A percentile compares a stretch with the other conserved stretches of the same genome.
Evolutionary conservation across 2,329 filamentous ascomycete species (phyloP).

Genomic region (Hypoxylon sp.): DNA sequence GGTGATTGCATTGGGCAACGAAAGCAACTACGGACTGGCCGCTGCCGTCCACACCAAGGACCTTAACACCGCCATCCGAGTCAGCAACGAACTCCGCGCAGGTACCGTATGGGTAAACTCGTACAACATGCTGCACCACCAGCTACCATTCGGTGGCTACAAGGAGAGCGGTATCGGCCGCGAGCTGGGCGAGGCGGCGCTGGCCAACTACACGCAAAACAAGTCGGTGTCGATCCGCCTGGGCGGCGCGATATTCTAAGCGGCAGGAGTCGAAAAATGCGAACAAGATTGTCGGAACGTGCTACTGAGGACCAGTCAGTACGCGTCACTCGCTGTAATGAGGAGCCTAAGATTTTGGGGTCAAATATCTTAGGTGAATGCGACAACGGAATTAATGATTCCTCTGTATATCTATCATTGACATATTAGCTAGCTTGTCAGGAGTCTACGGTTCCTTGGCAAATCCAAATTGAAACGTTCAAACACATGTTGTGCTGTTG

Average conservation of each 20-base stretch:
- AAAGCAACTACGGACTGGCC: constrained; percentile 83
- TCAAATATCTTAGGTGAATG: constrained; percentile 15
- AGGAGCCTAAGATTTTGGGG: constrained; percentile 10
- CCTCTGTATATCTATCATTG: constrained; percentile 24
- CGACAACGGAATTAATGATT: constrained; percentile 21
- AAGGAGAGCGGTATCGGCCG: constrained; percentile 84
- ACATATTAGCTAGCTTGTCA: constrained; percentile 20
- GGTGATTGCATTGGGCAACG: constrained; percentile 79
- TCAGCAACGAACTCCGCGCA: constrained; percentile 79
- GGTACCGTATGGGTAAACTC: constrained; percentile 72
- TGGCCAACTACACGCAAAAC: constrained; percentile 75
- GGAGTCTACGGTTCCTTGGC: constrained; percentile 11
- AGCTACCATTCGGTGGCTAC: constrained; percentile 63
- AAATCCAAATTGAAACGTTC: constrained; percentile 18
- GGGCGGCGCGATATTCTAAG: constrained; percentile 57
- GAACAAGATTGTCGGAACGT: constrained; percentile 14
- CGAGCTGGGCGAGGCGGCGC: constrained; percentile 76
- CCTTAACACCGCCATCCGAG: constrained; percentile 83
- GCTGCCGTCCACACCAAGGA: constrained; percentile 85
- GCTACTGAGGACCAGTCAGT: constrained; percentile 11
- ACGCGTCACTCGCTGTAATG: constrained; percentile 30
- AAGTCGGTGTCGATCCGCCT: constrained; percentile 73
- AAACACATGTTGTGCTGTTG: constrained; percentile 4
- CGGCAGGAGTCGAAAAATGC: constrained; percentile 2
- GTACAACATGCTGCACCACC: constrained; percentile 78